Conservation (phyloP, 371 early-diverging fungal genomes). For the Rhizopus delemar region DNA sequence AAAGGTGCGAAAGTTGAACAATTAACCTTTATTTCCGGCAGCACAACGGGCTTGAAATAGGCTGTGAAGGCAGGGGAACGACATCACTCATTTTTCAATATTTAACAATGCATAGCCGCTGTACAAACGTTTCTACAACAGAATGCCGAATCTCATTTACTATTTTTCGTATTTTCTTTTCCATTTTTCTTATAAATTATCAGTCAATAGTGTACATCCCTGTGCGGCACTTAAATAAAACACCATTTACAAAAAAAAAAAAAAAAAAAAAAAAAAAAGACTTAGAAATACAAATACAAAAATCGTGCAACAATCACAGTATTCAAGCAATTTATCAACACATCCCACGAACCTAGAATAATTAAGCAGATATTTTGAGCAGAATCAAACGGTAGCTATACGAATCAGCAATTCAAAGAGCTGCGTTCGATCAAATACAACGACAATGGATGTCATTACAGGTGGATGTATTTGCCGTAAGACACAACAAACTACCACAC, state of each 20-base stretch:
- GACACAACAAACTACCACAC: conserved; percentile 11
- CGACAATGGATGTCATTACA: conserved; percentile 1
- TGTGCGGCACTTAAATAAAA: too few relatives aligned
- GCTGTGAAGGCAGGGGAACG: conserved; percentile 6
- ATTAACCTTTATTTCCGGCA: conserved; percentile 15
- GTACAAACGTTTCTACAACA: too few relatives aligned
- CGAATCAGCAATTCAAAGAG: conserved; percentile 1
- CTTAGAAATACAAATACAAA: neutral
- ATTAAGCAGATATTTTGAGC: conserved; percentile 12
- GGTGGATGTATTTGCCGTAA: conserved; percentile 32
- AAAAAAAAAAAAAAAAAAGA: too few relatives aligned
- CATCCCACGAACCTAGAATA: conserved; percentile 12
- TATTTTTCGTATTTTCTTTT: too few relatives aligned
- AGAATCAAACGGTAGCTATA: conserved; percentile 4
- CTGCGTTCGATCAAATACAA: conserved; percentile 3
- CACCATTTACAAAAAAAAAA: too few relatives aligned
- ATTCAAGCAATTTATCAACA: conserved; percentile 11
- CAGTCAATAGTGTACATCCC: too few relatives aligned
- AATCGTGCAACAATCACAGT: neutral
- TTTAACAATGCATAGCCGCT: neutral
- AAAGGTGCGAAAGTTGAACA: neutral
- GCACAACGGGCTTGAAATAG: conserved; percentile 24
- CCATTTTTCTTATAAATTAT: too few relatives aligned
- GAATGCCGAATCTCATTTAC: too few relatives aligned
- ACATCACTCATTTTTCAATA: conserved; percentile 12